Conservation (phyloP, 192 early-diverging fungal species). For the Linnemannia hyalina region DNA sequence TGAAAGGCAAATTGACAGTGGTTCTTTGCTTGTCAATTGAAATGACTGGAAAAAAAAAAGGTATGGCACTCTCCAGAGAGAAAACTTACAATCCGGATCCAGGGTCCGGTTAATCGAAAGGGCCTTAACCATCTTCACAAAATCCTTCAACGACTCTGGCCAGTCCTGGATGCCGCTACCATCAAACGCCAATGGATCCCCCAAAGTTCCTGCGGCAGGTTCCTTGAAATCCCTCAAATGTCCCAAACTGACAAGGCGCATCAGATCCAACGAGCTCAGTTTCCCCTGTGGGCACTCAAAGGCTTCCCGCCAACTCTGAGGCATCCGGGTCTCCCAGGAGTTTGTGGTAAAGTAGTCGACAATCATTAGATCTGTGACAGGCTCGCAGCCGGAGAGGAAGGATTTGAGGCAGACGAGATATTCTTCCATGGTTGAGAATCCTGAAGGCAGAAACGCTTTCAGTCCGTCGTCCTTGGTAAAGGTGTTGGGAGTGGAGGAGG, state of each 20-base stretch:
- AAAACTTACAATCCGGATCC: slow-evolving; percentile 44
- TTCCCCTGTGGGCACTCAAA: slow-evolving; percentile 42
- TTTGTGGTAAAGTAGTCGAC: slow-evolving; percentile 64
- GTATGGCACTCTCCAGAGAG: not conserved
- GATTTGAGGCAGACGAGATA: slow-evolving; percentile 26
- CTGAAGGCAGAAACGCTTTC: slow-evolving; percentile 33
- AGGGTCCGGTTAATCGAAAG: slow-evolving; percentile 47
- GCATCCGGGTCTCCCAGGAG: slow-evolving; percentile 60
- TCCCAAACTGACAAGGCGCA: slow-evolving; percentile 50
- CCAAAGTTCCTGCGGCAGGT: not conserved
- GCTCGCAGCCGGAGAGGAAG: slow-evolving; percentile 28
- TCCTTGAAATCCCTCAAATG: slow-evolving; percentile 30
- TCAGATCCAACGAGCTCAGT: slow-evolving; percentile 46
- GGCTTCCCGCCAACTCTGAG: slow-evolving; percentile 59
- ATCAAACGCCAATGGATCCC: not conserved
- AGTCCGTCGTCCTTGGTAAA: not conserved
- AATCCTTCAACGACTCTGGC: slow-evolving; percentile 60
- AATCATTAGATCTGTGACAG: slow-evolving; percentile 53
- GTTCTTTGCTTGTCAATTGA: not conserved
- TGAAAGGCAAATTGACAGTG: not conserved
- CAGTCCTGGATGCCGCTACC: slow-evolving; percentile 45
- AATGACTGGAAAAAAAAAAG: not conserved
- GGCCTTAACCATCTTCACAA: slow-evolving; percentile 42
- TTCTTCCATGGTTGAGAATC: slow-evolving; percentile 32
- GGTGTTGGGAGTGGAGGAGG: not conserved